Percentiles rank a stretch among this genome's conserved stretches.
Evolutionary conservation across 2,329 filamentous ascomycete species (phyloP).

Genomic region (Aspergillus caelatus): DNA sequence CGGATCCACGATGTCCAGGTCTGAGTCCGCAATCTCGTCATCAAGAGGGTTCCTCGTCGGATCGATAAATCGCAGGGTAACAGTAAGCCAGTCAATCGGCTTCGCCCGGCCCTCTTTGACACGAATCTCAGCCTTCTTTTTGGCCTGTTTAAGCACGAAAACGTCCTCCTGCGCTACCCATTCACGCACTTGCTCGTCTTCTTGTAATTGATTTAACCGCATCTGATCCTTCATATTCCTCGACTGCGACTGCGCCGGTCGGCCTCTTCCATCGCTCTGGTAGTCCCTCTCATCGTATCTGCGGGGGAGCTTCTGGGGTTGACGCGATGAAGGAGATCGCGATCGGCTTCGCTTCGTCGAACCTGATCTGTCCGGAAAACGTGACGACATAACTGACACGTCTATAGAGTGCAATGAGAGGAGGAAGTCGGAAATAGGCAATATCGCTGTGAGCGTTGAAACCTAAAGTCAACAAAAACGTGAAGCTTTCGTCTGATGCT

Average conservation of each 20-base stretch:
- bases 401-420: background rate
- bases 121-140: slow-evolving; percentile 95
- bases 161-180: slow-evolving; percentile 95
- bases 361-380: slow-evolving; percentile 35
- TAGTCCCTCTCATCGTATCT: slow-evolving; percentile 35
- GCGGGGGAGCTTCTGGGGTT: slow-evolving; percentile 41
- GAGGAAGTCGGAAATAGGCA: background rate
- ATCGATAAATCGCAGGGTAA: slow-evolving; percentile 87
- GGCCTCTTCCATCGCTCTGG: slow-evolving; percentile 25
- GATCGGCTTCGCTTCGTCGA: slow-evolving; percentile 44
- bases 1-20: slow-evolving; percentile 79
- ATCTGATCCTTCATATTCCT: slow-evolving; percentile 48
- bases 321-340: slow-evolving; percentile 45
- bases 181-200: slow-evolving; percentile 75
- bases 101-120: slow-evolving; percentile 89
- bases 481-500: background rate
- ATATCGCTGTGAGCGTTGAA: background rate
- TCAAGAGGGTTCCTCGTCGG: slow-evolving; percentile 76
- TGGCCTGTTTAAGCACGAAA: slow-evolving; percentile 94
- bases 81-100: slow-evolving; percentile 90
- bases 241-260: slow-evolving; percentile 25
- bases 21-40: slow-evolving; percentile 76
- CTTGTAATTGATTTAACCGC: slow-evolving; percentile 60
- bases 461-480: background rate
- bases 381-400: slow-evolving; percentile 33